Base-by-base conservation (phyloP, 2,329 filamentous ascomycete species). In the Ophiostoma piceae region DNA sequence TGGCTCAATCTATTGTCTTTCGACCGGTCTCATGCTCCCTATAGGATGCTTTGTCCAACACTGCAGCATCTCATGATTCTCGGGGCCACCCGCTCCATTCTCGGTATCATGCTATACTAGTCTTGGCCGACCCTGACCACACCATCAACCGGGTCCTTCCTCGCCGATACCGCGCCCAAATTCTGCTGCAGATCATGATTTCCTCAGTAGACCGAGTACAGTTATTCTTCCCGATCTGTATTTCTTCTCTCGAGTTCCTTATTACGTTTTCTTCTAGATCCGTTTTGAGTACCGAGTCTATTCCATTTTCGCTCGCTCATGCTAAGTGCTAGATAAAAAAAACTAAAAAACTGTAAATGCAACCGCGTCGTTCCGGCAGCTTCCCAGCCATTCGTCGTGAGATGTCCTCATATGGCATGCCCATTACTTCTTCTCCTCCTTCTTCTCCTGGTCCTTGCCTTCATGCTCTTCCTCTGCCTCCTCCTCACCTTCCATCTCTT, bases 401-500 rank as follows among this genome's bases (percentile, higher is more conserved):
- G 9, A 16, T 22, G 1, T 2, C 29, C 35, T 70, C 11, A 19
- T 29, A n/a, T 5, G 2, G 60, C n/a, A 37, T 11, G 6, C 26
- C 0, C 16, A 3, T 66, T 2, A 19, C 35, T 66, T 26, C 16
- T 43, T 62, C 35, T 66, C 12, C 29, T 69, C 64, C 7, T 62
- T 16, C 43, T 71, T 29, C 32, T 68, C 47, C n/a, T 67, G 16
- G 22, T 67, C 39, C 9, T 41, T 41, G 11, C 11, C 22, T 19
- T 67, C 66, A 4, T 70, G 76, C 4, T 79, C 76, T 16, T 81
- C 78, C 9, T 79, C 78, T 0, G 82, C 79, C 0, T 81, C 79
- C 1, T 81, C 78, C 2, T 80, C 77, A 1, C 78, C 76, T 16
- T 79, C 76, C 6, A 79, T 76, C n/a, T 81, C 79, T 7, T 79